These are phyloP conservation scores for Ogataea paradorogensis DNA, from an alignment of 805 yeast genomes.

Conservation along the genomic window DNA sequence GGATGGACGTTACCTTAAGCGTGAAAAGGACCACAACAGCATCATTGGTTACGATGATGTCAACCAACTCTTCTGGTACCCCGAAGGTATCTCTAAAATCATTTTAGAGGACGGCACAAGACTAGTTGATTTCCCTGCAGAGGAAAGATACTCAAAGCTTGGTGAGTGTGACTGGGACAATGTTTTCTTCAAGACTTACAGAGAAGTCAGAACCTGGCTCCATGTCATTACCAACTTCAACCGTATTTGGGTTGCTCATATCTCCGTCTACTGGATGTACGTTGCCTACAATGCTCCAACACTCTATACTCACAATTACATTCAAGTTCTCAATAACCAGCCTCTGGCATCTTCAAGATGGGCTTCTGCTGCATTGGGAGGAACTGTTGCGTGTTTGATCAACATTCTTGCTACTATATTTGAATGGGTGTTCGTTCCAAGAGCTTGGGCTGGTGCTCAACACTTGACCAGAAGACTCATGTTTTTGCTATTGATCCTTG, in stretches of 20 bases:
- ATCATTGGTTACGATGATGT: conserved; percentile 96
- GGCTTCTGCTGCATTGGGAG: conserved; percentile 93
- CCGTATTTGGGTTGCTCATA: conserved; percentile 97
- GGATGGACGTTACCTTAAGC: conserved; percentile 78
- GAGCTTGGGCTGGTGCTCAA: conserved; percentile 99
- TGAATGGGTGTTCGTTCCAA: conserved; percentile 96
- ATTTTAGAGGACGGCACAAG: conserved; percentile 89
- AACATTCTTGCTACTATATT: conserved; percentile 84
- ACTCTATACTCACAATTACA: conserved; percentile 81
- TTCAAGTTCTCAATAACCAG: conserved; percentile 75
- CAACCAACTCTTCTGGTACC: conserved; percentile 98
- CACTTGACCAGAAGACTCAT: conserved; percentile 84
- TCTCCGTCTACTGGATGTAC: conserved; percentile 91
- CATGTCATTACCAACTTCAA: conserved; percentile 92
- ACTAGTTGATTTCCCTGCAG: conserved; percentile 82
- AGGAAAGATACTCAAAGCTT: conserved; percentile 82
- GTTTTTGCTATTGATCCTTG: conserved; percentile 65
- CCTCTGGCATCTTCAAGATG: conserved; percentile 90
- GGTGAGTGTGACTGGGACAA: conserved; percentile 92
- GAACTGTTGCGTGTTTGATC: conserved; percentile 76
- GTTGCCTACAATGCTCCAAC: conserved; percentile 90
- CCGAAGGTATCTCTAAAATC: conserved; percentile 95
- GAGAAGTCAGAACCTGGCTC: conserved; percentile 96
- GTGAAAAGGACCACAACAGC: conserved; percentile 81
- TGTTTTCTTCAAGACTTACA: conserved; percentile 93